phyloP scores from a whole-genome alignment of 345 rosid species.

The Orychophragmus violaceus region DNA sequence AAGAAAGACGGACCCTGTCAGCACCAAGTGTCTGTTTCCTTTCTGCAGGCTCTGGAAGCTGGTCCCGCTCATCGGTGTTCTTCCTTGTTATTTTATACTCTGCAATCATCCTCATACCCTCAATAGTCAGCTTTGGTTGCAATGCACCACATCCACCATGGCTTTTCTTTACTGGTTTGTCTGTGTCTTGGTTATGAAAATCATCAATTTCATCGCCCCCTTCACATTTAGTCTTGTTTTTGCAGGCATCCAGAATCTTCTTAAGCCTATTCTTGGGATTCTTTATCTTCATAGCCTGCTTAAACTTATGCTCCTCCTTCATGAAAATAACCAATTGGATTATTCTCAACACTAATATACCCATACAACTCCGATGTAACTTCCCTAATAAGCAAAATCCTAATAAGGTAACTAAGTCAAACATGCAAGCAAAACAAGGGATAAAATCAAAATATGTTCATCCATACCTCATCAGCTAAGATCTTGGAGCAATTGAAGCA shows the following conservation, averaged over 20 bases:
- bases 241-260: slow-evolving; percentile 86
- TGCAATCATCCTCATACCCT: slow-evolving; percentile 95
- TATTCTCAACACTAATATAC: background rate
- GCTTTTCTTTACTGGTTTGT: slow-evolving; percentile 74
- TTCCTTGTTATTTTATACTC: slow-evolving; percentile 77
- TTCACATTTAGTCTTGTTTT: slow-evolving; percentile 83
- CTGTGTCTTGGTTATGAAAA: slow-evolving; percentile 54
- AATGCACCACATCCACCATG: slow-evolving; percentile 92
- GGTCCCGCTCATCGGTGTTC: slow-evolving; percentile 81
- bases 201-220: slow-evolving; percentile 88
- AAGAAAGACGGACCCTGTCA: slow-evolving; percentile 48
- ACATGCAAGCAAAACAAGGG: background rate
- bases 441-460: background rate
- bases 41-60: slow-evolving; percentile 94
- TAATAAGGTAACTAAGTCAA: too few species aligned
- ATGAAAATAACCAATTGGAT: slow-evolving; percentile 20
- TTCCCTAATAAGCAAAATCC: too few species aligned
- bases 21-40: slow-evolving; percentile 95
- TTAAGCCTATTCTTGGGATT: slow-evolving; percentile 84
- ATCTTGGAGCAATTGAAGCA: slow-evolving; percentile 95
- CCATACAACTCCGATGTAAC: background rate
- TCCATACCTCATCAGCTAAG: slow-evolving; percentile 74
- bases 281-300: slow-evolving; percentile 84
- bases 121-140: slow-evolving; percentile 87
- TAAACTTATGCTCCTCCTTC: slow-evolving; percentile 92